Evolutionary conservation across 345 rosid species (phyloP).

Genomic region (Arabis alpina): DNA sequence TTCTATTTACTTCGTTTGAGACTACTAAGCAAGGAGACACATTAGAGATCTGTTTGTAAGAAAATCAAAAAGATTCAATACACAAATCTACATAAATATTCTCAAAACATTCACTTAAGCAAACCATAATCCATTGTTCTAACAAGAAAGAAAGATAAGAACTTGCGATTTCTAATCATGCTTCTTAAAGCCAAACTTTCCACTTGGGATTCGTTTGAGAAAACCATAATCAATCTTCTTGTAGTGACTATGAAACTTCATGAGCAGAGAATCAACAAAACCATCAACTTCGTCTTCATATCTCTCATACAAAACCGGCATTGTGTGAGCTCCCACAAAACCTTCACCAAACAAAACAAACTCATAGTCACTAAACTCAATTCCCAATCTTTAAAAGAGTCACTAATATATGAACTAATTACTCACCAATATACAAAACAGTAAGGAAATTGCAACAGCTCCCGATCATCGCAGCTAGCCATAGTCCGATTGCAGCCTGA

Average conservation of each 20-base stretch:
- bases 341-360: slow-evolving; percentile 48
- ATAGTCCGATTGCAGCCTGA: slow-evolving; percentile 74
- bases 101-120: slow-evolving; percentile 1
- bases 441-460: slow-evolving; percentile 96
- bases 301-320: slow-evolving; percentile 89
- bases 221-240: slow-evolving; percentile 63
- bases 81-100: slow-evolving; percentile 20
- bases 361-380: slow-evolving; percentile 8
- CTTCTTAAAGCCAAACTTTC: slow-evolving; percentile 68
- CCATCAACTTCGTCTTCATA: slow-evolving; percentile 80
- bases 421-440: slow-evolving; percentile 86
- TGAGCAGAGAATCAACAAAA: slow-evolving; percentile 53
- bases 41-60: neutral
- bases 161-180: slow-evolving; percentile 41
- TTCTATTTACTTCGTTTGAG: neutral
- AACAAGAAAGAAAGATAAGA: slow-evolving; percentile 19
- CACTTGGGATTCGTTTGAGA: slow-evolving; percentile 79
- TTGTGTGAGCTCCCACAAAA: slow-evolving; percentile 86
- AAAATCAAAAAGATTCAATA: slow-evolving; percentile 1
- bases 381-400: neutral
- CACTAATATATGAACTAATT: neutral
- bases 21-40: slow-evolving; percentile 3
- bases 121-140: slow-evolving; percentile 26
- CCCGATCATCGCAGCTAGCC: slow-evolving; percentile 82
- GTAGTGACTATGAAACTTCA: slow-evolving; percentile 66